Conservation (phyloP, 1,284 basidiomycete species). For the Ganoderma leucocontextum region DNA sequence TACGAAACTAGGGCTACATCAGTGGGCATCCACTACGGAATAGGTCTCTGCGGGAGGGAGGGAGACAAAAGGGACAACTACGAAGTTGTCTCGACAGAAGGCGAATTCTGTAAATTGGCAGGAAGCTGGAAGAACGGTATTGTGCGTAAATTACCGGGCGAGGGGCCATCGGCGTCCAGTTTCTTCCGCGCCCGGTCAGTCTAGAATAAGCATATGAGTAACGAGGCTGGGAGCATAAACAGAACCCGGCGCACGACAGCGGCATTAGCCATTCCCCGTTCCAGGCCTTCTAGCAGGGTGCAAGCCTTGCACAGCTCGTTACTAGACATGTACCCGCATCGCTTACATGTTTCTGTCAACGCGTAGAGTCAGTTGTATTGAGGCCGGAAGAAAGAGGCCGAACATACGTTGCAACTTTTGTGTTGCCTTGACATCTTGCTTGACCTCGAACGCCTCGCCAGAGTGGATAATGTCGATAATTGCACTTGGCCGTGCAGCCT, state of each 20-base stretch:
- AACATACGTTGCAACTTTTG: constrained; percentile 79
- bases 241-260: constrained; percentile 63
- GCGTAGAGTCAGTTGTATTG: neutral
- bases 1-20: neutral
- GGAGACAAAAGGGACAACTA: neutral
- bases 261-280: constrained; percentile 77
- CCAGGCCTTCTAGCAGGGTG: constrained; percentile 89
- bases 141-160: constrained; percentile 66
- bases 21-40: neutral
- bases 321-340: constrained; percentile 94
- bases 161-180: constrained; percentile 65
- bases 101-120: constrained; percentile 11
- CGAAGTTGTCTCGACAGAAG: neutral
- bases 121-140: constrained; percentile 67
- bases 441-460: constrained; percentile 88
- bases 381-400: neutral
- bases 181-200: constrained; percentile 72
- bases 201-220: constrained; percentile 42
- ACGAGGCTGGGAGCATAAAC: neutral
- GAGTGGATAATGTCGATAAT: constrained; percentile 99
- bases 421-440: constrained; percentile 77
- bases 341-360: constrained; percentile 79
- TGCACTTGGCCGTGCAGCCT: constrained; percentile 91
- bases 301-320: constrained; percentile 95
- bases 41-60: neutral